Conservation (phyloP, 805 yeast genomes). For the Candida piceae region DNA sequence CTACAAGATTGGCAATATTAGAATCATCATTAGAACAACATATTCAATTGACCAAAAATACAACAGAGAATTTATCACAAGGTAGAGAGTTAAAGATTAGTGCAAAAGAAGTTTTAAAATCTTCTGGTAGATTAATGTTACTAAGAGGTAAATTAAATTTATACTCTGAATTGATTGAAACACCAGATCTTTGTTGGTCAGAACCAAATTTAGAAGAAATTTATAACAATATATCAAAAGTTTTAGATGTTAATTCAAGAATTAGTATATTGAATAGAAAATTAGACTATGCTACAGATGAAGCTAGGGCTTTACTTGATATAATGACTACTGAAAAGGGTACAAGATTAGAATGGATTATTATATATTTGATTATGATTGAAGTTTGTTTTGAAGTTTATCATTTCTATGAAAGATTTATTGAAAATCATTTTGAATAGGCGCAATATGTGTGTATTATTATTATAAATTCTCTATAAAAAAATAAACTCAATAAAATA, state of each 20-base stretch:
- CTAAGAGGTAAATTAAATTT: conserved; percentile 79
- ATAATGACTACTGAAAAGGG: conserved; percentile 74
- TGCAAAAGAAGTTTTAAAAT: conserved; percentile 56
- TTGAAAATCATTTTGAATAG: conserved; percentile 11
- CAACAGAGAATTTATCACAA: conserved; percentile 60
- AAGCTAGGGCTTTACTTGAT: conserved; percentile 69
- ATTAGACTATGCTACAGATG: conserved; percentile 87
- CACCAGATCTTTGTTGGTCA: conserved; percentile 91
- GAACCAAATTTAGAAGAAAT: conserved; percentile 80
- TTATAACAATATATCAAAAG: conserved; percentile 64
- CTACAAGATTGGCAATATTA: conserved; percentile 77
- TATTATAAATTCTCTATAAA: conserved; percentile 6
- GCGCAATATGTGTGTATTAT: too few relatives aligned
- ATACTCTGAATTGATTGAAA: conserved; percentile 83
- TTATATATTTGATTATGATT: conserved; percentile 73
- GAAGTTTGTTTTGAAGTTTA: conserved; percentile 80
- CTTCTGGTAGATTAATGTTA: conserved; percentile 71
- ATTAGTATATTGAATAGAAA: conserved; percentile 77
- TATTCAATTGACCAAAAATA: conserved; percentile 53
- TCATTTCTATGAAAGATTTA: conserved; percentile 60
- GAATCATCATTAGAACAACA: conserved; percentile 70
- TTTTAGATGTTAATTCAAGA: conserved; percentile 71
- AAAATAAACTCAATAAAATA: neutral
- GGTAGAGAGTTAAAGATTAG: conserved; percentile 51
- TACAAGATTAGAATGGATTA: conserved; percentile 81